Base-by-base conservation (phyloP, 306 rosid genomes). In the Lathyrus aphaca region DNA sequence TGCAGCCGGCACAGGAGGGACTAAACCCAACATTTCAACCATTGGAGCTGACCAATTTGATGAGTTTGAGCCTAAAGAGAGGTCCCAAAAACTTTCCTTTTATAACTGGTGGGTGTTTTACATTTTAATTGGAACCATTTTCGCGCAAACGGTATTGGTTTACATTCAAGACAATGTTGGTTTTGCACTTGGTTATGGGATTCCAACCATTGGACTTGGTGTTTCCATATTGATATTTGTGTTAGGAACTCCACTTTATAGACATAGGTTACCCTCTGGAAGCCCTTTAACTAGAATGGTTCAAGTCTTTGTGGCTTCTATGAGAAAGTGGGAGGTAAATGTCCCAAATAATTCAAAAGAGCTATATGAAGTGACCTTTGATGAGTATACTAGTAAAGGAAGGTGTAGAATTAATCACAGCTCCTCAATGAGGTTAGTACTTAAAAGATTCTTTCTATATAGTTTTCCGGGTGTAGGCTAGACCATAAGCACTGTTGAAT, bases 31-130 rank as follows among this genome's bases (percentile, higher is more conserved):
- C 80, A 86, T 92, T 57, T 87, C 96, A 2, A 86, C 97, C 39
- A 89, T 92, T 85, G 96, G 96, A 5, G 97, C 97, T 0, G 92
- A 89, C 63, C 97, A 89, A 65, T 89, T 92, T 57, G 95, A 92
- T 17, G 88, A 82, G 14, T 87, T 81, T 56, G 95, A 89, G 68
- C 85, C 89, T 0, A 87, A 82, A 12, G 95, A 89, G 66, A 86
- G 68, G 76, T 29, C 44, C 64, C 87, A 74, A 35, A 89, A 89
- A 72, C 86, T 87, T 35, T 89, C 95, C 32, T 89, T 92, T 62
- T 92, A 82, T 55, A 92, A 92, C 32, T 92, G 96, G 96, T 92
- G 95, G 96, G 79, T 87, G 68, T 78, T 89, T 44, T 69, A 87
- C 50, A 83, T 89, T 10, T 81, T 89, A 75, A 59, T 86, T 59